phyloP scores from a whole-genome alignment of 2,329 filamentous ascomycete genomes.

The Colletotrichum sp. region DNA sequence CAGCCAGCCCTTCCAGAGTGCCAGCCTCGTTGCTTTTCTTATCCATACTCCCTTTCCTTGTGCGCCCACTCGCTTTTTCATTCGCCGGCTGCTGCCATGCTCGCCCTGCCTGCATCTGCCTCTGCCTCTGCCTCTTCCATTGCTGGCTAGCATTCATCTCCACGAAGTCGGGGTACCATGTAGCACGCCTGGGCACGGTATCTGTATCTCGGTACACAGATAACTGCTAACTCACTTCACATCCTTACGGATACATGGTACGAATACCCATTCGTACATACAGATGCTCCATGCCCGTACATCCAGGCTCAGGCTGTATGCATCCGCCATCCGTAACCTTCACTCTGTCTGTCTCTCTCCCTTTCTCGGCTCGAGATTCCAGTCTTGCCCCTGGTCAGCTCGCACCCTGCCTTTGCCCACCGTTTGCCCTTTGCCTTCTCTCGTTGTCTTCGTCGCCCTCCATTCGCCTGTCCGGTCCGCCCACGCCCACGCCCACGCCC shows the following conservation, averaged over 20 bases:
- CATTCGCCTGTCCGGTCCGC: slow-evolving; percentile 6
- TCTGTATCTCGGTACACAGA: neutral
- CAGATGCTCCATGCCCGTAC: neutral
- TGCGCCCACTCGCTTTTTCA: neutral
- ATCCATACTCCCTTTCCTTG: slow-evolving; percentile 1
- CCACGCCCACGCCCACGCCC: neutral
- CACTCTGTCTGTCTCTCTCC: slow-evolving; percentile 3
- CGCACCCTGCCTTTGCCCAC: slow-evolving; percentile 18
- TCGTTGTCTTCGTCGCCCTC: neutral
- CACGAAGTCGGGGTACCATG: neutral
- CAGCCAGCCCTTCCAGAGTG: neutral
- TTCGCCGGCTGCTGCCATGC: neutral
- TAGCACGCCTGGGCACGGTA: slow-evolving; percentile 8
- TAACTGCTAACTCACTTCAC: neutral
- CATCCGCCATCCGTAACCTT: slow-evolving; percentile 18
- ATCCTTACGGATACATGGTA: neutral
- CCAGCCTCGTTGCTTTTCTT: slow-evolving; percentile 16
- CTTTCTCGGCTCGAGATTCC: slow-evolving; percentile 20
- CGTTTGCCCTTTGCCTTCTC: slow-evolving; percentile 12
- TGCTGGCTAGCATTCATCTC: neutral
- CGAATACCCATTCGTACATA: neutral
- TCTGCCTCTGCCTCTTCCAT: neutral
- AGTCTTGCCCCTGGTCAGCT: slow-evolving; percentile 16
- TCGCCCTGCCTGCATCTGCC: neutral
- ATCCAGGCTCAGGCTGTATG: slow-evolving; percentile 12